Evolutionary conservation across 2,329 filamentous ascomycete species (phyloP).

Genomic region (Coleophoma cylindrospora): DNA sequence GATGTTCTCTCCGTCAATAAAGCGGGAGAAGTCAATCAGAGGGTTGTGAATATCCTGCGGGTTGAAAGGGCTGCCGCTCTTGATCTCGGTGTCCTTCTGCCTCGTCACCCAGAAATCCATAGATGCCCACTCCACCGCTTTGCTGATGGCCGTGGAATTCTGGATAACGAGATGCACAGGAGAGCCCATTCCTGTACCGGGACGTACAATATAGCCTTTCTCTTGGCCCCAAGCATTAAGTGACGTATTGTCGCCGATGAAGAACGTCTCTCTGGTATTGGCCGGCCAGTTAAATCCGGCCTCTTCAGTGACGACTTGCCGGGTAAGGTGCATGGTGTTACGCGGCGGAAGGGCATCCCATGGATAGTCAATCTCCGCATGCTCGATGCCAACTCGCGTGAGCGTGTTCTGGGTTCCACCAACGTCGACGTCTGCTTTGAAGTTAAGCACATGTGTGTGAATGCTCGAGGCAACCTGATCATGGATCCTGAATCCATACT

Average conservation of each 20-base stretch:
- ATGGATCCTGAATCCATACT: slow-evolving; percentile 24
- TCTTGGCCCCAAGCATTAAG: slow-evolving; percentile 45
- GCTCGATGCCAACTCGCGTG: slow-evolving; percentile 18
- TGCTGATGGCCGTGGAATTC: slow-evolving; percentile 39
- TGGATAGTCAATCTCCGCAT: slow-evolving; percentile 7
- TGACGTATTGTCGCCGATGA: slow-evolving; percentile 45
- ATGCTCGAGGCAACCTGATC: slow-evolving; percentile 1
- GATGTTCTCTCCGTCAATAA: slow-evolving; percentile 39
- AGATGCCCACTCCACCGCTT: slow-evolving; percentile 42
- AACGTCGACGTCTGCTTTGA: slow-evolving; percentile 47
- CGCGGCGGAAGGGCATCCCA: slow-evolving; percentile 19
- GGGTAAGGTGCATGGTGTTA: slow-evolving; percentile 45
- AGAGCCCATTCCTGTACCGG: slow-evolving; percentile 18
- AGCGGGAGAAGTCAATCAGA: slow-evolving; percentile 43
- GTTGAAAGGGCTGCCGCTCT: slow-evolving; percentile 38
- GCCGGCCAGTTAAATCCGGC: slow-evolving; percentile 38
- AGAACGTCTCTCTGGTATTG: slow-evolving; percentile 41
- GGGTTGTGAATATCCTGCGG: slow-evolving; percentile 39
- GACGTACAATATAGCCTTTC: slow-evolving; percentile 45
- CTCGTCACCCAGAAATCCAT: slow-evolving; percentile 45
- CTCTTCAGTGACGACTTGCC: slow-evolving; percentile 36
- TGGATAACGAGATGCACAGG: slow-evolving; percentile 40
- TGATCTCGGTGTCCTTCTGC: slow-evolving; percentile 48
- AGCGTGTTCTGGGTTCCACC: slow-evolving; percentile 40
- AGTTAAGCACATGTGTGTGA: slow-evolving; percentile 49